These are phyloP conservation scores for Saccharomyces mikatae DNA, from an alignment of 805 yeast species.

Conservation along the genomic window DNA sequence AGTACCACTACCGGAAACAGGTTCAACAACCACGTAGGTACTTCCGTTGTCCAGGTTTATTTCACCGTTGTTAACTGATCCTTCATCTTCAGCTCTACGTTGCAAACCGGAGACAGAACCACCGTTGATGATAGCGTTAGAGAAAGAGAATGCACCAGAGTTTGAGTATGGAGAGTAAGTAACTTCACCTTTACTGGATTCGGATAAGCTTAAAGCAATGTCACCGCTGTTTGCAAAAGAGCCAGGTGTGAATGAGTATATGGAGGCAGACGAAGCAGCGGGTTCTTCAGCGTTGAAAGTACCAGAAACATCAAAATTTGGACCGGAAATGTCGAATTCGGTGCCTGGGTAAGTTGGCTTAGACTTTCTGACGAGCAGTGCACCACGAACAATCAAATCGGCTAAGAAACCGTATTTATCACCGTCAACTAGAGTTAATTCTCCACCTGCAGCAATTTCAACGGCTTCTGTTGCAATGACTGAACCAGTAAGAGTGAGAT, in stretches of 20 bases:
- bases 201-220: not conserved
- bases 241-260: not conserved
- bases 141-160: slow-evolving; percentile 1
- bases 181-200: not conserved
- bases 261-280: slow-evolving; percentile 3
- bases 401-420: not conserved
- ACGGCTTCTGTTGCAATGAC: slow-evolving; percentile 2
- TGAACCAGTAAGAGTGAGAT: slow-evolving; percentile 1
- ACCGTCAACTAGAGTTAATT: slow-evolving; percentile 1
- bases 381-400: not conserved
- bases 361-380: not conserved
- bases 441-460: not conserved
- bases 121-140: slow-evolving; percentile 1
- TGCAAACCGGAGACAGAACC: not conserved
- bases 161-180: slow-evolving; percentile 1
- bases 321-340: not conserved
- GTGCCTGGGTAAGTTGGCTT: slow-evolving; percentile 2
- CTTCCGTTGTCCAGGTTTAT: not conserved
- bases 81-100: not conserved
- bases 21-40: slow-evolving; percentile 1
- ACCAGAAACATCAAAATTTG: not conserved
- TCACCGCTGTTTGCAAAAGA: slow-evolving; percentile 1
- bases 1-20: slow-evolving; percentile 1
- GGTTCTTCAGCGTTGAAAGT: not conserved
- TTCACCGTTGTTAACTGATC: slow-evolving; percentile 1